Evolutionary conservation across 495 filamentous ascomycete species (phyloP), one percentile per base, ranked within the genome.

Genomic region (Penicillium mononematosum): DNA sequence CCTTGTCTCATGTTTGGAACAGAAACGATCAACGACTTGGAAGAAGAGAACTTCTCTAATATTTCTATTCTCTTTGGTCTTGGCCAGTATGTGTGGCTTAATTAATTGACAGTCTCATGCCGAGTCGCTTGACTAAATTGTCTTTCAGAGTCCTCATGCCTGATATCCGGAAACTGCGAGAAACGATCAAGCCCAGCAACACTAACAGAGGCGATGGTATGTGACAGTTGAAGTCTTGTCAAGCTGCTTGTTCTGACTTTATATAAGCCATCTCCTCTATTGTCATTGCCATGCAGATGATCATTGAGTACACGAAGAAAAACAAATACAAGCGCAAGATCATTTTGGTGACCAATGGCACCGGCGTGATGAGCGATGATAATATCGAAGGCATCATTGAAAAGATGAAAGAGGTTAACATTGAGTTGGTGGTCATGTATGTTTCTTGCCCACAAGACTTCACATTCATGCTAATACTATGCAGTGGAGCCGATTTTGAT

Each of bases 401-500:
- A 0, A 90, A 89, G 64, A 80, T 97, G 27, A 89, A 88, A 58
- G 77, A 83, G 24, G 82, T 88, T 55, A 80, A 81, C 31, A 93
- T 96, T 61, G 84, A 93, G 60, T 80, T 98, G 41, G 75, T 85
- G 10, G 70, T 97, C 19, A 71, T 98, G 92, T 94, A 69, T 71
- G 88, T 83, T 6, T 17, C 6, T 14, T 2, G 3, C 5, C 7
- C 16, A 1, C 4, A 7, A 24, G n/a, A 9, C 38, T 29, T 9
- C 22, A n/a, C 5, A 16, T 31, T 51, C 22, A 12, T 38, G 47
- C 69, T 80, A 67, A 80, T 52, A n/a, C 44, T 44, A 12, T 27
- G n/a, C 58, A 96, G 91, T 50, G 94, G 94, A 7, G 82, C 92
- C 25, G 94, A 99, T 72, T 98, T 98, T 69, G 92, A 99, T 62